A percentile compares a stretch with the other conserved stretches of the same genome.
Evolutionary conservation across 139 green algal species (phyloP).

Genomic region (Chlamydomonas schloesseri): DNA sequence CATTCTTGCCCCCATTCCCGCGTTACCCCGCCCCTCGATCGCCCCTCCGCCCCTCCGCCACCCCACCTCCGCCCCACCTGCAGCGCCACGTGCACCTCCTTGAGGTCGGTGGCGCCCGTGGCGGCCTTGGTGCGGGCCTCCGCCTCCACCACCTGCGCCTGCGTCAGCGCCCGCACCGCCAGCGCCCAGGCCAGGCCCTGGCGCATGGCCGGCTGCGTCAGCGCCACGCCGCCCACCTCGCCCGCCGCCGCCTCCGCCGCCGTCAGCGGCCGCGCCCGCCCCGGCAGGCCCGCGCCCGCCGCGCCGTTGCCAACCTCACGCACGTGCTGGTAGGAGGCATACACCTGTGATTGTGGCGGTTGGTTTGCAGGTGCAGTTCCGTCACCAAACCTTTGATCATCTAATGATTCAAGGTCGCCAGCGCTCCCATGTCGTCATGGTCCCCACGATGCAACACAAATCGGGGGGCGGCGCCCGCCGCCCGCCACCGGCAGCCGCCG

Average conservation of each 20-base stretch:
- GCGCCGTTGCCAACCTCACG: conserved; percentile 28
- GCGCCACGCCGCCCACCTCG: conserved; percentile 12
- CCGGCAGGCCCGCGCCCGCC: background rate
- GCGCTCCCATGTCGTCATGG: background rate
- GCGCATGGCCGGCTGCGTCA: conserved; percentile 1
- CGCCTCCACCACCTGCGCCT: conserved; percentile 3
- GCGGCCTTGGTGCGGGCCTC: background rate
- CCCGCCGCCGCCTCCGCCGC: background rate
- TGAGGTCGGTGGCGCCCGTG: conserved; percentile 9
- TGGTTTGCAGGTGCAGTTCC: too few species aligned
- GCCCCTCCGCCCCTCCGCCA: too few species aligned
- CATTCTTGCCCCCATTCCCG: too few species aligned
- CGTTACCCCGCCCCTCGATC: too few species aligned
- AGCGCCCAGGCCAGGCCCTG: conserved; percentile 45
- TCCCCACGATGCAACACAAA: background rate
- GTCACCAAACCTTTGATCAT: too few species aligned
- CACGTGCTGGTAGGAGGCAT: conserved; percentile 36
- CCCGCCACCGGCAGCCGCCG: too few species aligned
- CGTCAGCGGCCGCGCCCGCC: conserved; percentile 1
- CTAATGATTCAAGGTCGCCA: too few species aligned
- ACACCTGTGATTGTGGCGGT: too few species aligned
- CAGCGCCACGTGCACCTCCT: conserved; percentile 39
- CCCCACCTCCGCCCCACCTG: conserved; percentile 8
- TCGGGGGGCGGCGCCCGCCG: too few species aligned
- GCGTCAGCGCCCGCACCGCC: conserved; percentile 33